Evolutionary conservation across 768 basidiomycete species (phyloP).

Genomic region (Hygrocybe punicea): DNA sequence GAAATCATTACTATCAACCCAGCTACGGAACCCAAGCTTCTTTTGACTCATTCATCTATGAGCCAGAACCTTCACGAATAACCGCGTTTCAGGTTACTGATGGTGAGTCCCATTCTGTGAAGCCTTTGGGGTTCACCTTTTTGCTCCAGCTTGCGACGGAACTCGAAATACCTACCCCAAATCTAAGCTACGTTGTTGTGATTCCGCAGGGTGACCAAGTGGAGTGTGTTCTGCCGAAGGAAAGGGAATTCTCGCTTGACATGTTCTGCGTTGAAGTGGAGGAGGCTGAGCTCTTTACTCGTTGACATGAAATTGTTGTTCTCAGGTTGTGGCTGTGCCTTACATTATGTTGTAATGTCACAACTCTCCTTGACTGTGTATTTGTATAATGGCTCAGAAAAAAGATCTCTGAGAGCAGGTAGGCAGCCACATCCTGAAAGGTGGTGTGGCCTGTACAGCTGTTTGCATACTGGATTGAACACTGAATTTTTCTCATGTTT

Average conservation of each 20-base stretch:
- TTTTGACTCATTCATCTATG: constrained; percentile 11
- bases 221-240: constrained; percentile 5
- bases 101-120: not conserved
- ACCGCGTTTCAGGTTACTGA: constrained; percentile 9
- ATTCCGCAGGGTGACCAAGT: constrained; percentile 7
- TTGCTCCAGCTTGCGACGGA: constrained; percentile 7
- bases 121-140: constrained; percentile 6
- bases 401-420: too few relatives aligned
- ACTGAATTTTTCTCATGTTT: too few relatives aligned
- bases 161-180: constrained; percentile 5
- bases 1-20: constrained; percentile 12
- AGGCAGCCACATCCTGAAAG: too few relatives aligned
- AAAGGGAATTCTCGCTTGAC: constrained; percentile 2
- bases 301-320: too few relatives aligned
- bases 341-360: too few relatives aligned
- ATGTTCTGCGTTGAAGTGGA: constrained; percentile 1
- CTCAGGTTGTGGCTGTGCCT: too few relatives aligned
- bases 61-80: constrained; percentile 2
- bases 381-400: too few relatives aligned
- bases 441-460: too few relatives aligned
- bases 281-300: not conserved
- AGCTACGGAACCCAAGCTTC: constrained; percentile 8
- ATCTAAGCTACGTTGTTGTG: constrained; percentile 8
- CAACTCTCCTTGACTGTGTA: not conserved
- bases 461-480: too few relatives aligned